These are phyloP conservation scores for Geosiphon pyriformis DNA, from an alignment of 192 early-diverging fungal genomes.

Conservation along the genomic window DNA sequence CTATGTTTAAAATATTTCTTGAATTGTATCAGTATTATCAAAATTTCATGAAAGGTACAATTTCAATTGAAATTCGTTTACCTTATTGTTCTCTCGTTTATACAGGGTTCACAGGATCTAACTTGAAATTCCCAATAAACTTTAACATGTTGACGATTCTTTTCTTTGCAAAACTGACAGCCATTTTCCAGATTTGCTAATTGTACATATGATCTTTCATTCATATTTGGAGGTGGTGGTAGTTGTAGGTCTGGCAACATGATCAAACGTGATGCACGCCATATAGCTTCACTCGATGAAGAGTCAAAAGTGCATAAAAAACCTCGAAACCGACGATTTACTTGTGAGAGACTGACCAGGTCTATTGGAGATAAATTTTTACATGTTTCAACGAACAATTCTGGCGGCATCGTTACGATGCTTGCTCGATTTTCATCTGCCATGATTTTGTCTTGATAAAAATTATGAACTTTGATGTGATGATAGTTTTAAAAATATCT, in stretches of 20 bases:
- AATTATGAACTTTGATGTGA: too few relatives aligned
- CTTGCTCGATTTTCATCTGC: too few relatives aligned
- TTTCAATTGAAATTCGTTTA: too few relatives aligned
- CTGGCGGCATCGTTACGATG: conserved; percentile 6
- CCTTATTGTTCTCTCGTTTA: conserved; percentile 2
- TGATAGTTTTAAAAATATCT: too few relatives aligned
- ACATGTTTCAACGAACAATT: conserved; percentile 15
- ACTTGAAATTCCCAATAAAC: conserved; percentile 10
- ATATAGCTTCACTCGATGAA: not conserved
- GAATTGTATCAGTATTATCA: too few relatives aligned
- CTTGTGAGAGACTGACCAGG: conserved; percentile 1
- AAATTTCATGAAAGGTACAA: too few relatives aligned
- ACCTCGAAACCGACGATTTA: not conserved
- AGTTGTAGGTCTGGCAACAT: not conserved
- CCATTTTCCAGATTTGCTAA: not conserved
- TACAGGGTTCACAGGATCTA: conserved; percentile 6
- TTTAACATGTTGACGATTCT: not conserved
- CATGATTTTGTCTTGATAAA: too few relatives aligned
- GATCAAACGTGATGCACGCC: not conserved
- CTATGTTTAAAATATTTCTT: too few relatives aligned
- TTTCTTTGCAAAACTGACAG: conserved; percentile 10
- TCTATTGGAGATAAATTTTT: conserved; percentile 4
- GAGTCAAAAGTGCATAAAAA: conserved; percentile 17
- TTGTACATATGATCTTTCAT: conserved; percentile 6
- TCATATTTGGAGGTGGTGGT: conserved; percentile 5